Evolutionary conservation across 2,329 filamentous ascomycete genomes (phyloP).

Genomic region (Dactylellina sp.): DNA sequence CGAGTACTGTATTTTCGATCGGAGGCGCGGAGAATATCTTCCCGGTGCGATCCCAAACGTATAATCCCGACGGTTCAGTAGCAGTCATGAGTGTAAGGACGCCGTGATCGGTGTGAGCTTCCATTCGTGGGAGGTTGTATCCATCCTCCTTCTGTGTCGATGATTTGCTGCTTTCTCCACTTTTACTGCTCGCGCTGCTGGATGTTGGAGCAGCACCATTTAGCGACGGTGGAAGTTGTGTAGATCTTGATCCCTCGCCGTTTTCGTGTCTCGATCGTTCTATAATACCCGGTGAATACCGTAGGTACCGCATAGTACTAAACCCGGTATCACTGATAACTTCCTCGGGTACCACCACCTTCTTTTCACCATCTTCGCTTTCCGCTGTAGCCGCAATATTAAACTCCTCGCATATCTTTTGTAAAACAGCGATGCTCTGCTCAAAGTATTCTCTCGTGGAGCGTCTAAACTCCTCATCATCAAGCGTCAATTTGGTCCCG

Average conservation of each 20-base stretch:
- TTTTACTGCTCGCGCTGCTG: slow-evolving; percentile 25
- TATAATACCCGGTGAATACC: slow-evolving; percentile 40
- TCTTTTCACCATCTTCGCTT: slow-evolving; percentile 6
- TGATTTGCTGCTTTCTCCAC: slow-evolving; percentile 14
- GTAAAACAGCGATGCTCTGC: slow-evolving; percentile 29
- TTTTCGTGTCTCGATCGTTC: slow-evolving; percentile 4
- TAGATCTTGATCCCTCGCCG: neutral
- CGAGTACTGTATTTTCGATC: slow-evolving; percentile 34
- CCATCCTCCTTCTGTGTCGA: slow-evolving; percentile 27
- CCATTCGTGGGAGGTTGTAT: slow-evolving; percentile 30
- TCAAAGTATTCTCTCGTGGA: slow-evolving; percentile 43
- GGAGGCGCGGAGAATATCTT: slow-evolving; percentile 50
- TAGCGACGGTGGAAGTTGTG: too few species aligned
- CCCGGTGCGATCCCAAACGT: slow-evolving; percentile 42
- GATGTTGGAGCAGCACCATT: too few species aligned
- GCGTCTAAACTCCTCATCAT: slow-evolving; percentile 39
- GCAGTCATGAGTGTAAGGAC: slow-evolving; percentile 48
- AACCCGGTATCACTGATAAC: slow-evolving; percentile 36
- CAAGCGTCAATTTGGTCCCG: slow-evolving; percentile 29
- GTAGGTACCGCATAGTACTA: slow-evolving; percentile 52
- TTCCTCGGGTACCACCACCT: slow-evolving; percentile 16
- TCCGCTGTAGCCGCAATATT: slow-evolving; percentile 17
- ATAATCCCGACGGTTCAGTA: slow-evolving; percentile 47
- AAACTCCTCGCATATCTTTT: slow-evolving; percentile 37
- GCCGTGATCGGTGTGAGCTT: slow-evolving; percentile 55